Evolutionary conservation across 2,329 filamentous ascomycete genomes (phyloP).

Genomic region (Fusarium austroafricanum): DNA sequence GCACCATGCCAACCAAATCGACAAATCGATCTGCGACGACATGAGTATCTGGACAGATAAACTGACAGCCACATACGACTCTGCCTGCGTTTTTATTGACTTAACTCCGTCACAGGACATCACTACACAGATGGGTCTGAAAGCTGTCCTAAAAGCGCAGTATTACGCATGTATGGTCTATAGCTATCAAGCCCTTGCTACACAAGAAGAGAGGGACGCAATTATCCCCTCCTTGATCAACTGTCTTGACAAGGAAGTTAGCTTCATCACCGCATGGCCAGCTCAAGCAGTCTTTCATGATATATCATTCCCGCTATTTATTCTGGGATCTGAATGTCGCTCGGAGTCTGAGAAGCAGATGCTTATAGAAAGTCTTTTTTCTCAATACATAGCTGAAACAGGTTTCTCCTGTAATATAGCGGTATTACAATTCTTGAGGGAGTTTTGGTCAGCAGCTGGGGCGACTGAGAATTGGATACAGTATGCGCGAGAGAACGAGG

Average conservation of each 20-base stretch:
- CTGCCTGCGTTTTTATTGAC: background rate
- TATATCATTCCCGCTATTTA: slow-evolving; percentile 3
- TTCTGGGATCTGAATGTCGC: background rate
- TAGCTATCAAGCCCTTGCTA: background rate
- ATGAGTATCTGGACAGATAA: background rate
- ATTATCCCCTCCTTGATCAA: background rate
- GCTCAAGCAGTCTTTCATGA: background rate
- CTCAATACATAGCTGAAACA: background rate
- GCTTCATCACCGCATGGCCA: background rate
- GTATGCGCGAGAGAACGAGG: slow-evolving; percentile 1
- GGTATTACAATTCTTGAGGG: background rate
- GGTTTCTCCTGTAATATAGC: slow-evolving; percentile 5
- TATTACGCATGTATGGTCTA: background rate
- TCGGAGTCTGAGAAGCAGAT: background rate
- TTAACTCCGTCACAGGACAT: background rate
- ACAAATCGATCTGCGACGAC: background rate
- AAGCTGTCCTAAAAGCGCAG: background rate
- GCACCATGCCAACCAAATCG: background rate
- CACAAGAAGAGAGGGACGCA: background rate
- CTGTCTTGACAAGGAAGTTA: background rate
- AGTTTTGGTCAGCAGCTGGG: background rate
- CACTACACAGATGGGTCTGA: background rate
- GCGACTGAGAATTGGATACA: background rate
- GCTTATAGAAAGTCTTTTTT: background rate
- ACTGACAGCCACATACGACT: background rate